Base-by-base conservation (phyloP, 306 rosid genomes). In the Lathyrus aphaca region DNA sequence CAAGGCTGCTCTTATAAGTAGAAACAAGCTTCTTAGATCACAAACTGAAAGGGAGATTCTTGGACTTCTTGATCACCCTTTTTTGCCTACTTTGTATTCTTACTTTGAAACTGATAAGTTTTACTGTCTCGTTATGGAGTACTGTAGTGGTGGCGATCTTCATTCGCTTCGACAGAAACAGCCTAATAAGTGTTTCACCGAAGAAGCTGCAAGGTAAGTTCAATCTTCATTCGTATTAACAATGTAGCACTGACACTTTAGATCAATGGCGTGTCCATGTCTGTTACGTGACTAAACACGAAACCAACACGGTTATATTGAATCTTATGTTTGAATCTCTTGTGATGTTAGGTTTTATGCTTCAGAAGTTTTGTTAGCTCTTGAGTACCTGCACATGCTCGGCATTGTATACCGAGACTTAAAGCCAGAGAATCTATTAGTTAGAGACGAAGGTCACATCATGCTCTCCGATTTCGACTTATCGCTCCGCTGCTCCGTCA, bases 391-490 rank as follows among this genome's bases (percentile, higher is more conserved):
- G 82, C 97, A 91, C 83, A 89, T 91, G 97, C 91, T 91, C 49
- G 97, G 97, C 62, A 89, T 89, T 61, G 97, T 91, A 69, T 91
- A 91, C 76, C 79, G 97, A 82, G 97, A 91, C 79, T 78, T 91
- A 62, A 91, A 91, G 82, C 97, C 96, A 8, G 97, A 91, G 70
- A 91, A 91, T 70, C 96, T 91, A 8, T 64, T 91, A 66, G 96
- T 89, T 10, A 82, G 96, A 79, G 96, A 89, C 14, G 96, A 84
- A 71, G 97, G 97, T 10, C 97, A 91, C 64, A 91, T 91, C 82
- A 91, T 91, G 97, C 97, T 91, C 79, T 91, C 97, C 1, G 97
- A 91, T 82, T 91, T 91, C 3, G 97, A 91, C 65, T 76, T 91
- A 58, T 91, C 97, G 10, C 91, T 91, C 6, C 96, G 97, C 64